Evolutionary conservation across 371 early-diverging fungal species (phyloP), one percentile per base, ranked within the genome.

Genomic region (Globomyces sp.): DNA sequence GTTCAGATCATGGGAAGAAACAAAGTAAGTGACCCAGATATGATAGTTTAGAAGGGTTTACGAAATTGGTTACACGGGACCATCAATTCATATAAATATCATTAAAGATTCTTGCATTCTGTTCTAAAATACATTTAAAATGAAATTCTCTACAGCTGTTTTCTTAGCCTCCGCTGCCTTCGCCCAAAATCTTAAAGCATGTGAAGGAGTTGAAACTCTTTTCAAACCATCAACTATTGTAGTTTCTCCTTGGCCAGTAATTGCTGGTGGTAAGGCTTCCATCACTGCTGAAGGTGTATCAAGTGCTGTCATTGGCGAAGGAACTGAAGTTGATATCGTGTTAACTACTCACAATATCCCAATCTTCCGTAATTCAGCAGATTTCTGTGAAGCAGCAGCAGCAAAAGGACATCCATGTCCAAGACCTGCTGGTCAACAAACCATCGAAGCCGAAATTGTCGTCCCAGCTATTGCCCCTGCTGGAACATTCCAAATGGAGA

Each of bases 391-490:
- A 10, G 39, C 36, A 39, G 36, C 55, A 8, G 55, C 55, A 39
- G 4, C 40, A 41, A 36, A 55, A 37, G 40, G 40, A 37, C 55
- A 36, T 3, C 55, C 55, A 55, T 58, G 58, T 24, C 58, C 58
- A 41, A 58, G 40, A n/a, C 44, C 58, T 0, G 8, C 4, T 11
- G 58, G 58, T 3, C 11, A 62, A 3, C 46, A 62, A 46, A 62
- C 63, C n/a, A 10, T 52, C 0, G 40, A 62, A 37, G 51, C 48
- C 49, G 36, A 46, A 3, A 46, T 48, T 10, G 4, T 48, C 6
- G 49, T 62, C 48, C 63, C 63, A 24, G 37, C 40, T 2, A 52
- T 52, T 40, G 45, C 42, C 4, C 63, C 63, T 39, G 45, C 63
- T 13, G 63, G 63, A 4, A 48, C 8, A 3, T 37, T 44, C 39